Evolutionary conservation across 139 green algal genomes (phyloP), one percentile per base, ranked within the genome.

Genomic region (Chlorella sp.): DNA sequence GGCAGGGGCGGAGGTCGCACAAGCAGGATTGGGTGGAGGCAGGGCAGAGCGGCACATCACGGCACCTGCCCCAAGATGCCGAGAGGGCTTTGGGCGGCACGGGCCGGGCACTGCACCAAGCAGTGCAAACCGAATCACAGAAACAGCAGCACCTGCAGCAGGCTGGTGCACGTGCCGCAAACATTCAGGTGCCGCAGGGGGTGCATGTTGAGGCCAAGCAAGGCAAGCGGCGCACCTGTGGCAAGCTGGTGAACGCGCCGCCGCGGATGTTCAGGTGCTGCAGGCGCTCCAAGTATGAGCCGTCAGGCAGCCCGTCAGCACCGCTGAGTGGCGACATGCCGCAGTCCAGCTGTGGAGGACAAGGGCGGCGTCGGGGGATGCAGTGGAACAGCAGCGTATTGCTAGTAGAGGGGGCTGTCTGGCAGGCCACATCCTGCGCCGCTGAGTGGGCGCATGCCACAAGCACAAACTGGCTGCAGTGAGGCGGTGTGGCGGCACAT

Each of bases 231-330:
- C 38, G 3, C n/a, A 73, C 77, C 77, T 76, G 64, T 11, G 79
- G 79, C 79, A 84, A 44, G 32, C 5, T 28, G 3, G 32, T 40
- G 38, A 76, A 56, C 28, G 44, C 32, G 2, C 9, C 24, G 7
- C 64, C 79, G 1, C 65, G 46, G 3, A 84, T 22, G 65, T 84
- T 68, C 64, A 84, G 34, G 64, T 84, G 79, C 48, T 44, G 16
- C 65, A 85, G 80, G 3, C 34, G 28, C 1, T 74, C 46, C 0
- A 78, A 68, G 36, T 85, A 85, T 16, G 80, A 68, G 26, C 80
- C 80, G 43, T 78, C 46, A 13, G 40, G 38, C 46, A 85, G 46
- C 24, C 56, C 76, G 17, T 36, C 56, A 3, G 70, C 67, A 16
- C 51, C 51, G 51, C 13, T n/a, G 8, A 85, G 26, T 17, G 46